Evolutionary conservation across 2,329 filamentous ascomycete species (phyloP).

Genomic region (Knoxdaviesia capensis): DNA sequence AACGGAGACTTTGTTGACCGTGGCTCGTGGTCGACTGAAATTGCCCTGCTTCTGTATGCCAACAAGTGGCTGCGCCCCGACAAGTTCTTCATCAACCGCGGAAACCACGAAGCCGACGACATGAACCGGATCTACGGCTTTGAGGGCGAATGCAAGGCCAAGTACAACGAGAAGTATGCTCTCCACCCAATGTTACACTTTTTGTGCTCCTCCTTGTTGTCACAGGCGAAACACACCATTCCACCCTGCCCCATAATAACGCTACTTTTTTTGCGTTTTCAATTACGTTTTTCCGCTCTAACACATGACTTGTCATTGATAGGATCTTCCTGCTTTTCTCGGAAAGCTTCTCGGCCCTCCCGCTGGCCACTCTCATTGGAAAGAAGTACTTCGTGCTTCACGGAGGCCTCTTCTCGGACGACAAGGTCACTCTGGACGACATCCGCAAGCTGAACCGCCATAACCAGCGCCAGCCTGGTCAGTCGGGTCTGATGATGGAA

Average conservation of each 20-base stretch:
- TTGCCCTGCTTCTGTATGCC: slow-evolving; percentile 78
- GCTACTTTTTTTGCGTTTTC: neutral
- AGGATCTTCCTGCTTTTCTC: slow-evolving; percentile 93
- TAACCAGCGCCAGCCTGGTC: slow-evolving; percentile 78
- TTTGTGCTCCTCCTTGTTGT: neutral
- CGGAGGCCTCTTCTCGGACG: slow-evolving; percentile 88
- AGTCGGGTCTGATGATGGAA: slow-evolving; percentile 97
- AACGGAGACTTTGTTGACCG: slow-evolving; percentile 98
- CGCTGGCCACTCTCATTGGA: slow-evolving; percentile 79
- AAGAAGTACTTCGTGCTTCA: slow-evolving; percentile 83
- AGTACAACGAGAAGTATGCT: slow-evolving; percentile 65
- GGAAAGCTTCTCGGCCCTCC: slow-evolving; percentile 88
- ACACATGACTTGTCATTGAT: neutral
- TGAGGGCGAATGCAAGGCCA: slow-evolving; percentile 93
- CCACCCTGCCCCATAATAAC: neutral
- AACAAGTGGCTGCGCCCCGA: slow-evolving; percentile 90
- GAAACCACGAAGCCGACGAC: slow-evolving; percentile 97
- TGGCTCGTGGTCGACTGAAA: slow-evolving; percentile 96
- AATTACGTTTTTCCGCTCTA: neutral
- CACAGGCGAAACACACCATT: too few species aligned
- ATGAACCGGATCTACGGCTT: slow-evolving; percentile 99
- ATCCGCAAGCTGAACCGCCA: slow-evolving; percentile 86
- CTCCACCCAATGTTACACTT: neutral
- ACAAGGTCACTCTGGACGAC: slow-evolving; percentile 79
- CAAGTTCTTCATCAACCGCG: slow-evolving; percentile 85